phyloP scores from a whole-genome alignment of 768 basidiomycete species.

The Tricholoma flavovirens region DNA sequence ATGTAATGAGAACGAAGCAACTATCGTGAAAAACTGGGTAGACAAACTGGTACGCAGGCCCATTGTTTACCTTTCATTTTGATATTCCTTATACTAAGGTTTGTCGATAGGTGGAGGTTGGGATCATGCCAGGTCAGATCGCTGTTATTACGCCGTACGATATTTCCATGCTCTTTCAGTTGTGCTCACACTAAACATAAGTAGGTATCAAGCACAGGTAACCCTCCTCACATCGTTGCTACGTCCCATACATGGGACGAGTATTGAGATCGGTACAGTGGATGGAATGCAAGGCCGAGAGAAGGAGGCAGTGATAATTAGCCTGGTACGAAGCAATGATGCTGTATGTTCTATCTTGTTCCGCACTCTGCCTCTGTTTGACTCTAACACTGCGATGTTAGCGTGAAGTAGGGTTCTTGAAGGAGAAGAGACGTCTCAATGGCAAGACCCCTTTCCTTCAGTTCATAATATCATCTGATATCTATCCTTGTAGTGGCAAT shows the following conservation, averaged over 20 bases:
- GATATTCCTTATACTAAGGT: neutral
- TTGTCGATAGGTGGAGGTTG: slow-evolving; percentile 45
- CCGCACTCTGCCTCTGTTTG: neutral
- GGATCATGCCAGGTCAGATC: slow-evolving; percentile 66
- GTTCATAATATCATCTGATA: slow-evolving; percentile 3
- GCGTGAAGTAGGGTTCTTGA: slow-evolving; percentile 91
- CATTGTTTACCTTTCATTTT: neutral
- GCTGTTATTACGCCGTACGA: slow-evolving; percentile 82
- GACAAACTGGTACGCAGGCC: slow-evolving; percentile 54
- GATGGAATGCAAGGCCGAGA: slow-evolving; percentile 98
- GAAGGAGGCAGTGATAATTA: slow-evolving; percentile 90
- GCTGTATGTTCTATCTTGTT: slow-evolving; percentile 39
- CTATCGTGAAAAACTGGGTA: slow-evolving; percentile 78
- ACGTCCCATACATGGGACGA: slow-evolving; percentile 57
- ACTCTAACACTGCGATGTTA: slow-evolving; percentile 22
- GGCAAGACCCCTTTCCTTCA: slow-evolving; percentile 34
- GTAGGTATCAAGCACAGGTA: slow-evolving; percentile 92
- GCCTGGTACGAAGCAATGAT: slow-evolving; percentile 88
- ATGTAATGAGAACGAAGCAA: slow-evolving; percentile 93
- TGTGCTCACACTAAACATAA: neutral
- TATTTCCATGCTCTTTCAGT: too few relatives aligned
- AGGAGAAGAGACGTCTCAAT: slow-evolving; percentile 88
- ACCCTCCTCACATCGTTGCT: slow-evolving; percentile 74
- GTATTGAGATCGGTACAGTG: slow-evolving; percentile 88
- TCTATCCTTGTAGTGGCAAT: slow-evolving; percentile 59